Evolutionary conservation across 768 basidiomycete genomes (phyloP).

Genomic region (Exsudoporus frostii): DNA sequence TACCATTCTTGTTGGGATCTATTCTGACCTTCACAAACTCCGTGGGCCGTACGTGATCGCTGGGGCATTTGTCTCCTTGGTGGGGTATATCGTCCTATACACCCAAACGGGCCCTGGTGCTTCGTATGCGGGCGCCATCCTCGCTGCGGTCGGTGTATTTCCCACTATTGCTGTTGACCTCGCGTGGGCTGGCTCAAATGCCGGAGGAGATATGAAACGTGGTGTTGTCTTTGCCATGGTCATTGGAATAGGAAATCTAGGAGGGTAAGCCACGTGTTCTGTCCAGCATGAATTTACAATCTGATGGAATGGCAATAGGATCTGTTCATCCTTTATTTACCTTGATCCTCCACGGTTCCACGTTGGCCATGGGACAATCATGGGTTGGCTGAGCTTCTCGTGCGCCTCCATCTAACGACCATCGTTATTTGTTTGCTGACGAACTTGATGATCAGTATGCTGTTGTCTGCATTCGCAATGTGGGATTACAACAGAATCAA

Average conservation of each 20-base stretch:
- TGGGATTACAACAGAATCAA: slow-evolving; percentile 49
- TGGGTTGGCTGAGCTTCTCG: slow-evolving; percentile 35
- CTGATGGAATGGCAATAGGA: slow-evolving; percentile 22
- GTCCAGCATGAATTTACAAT: background rate
- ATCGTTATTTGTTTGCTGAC: slow-evolving; percentile 24
- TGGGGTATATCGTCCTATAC: slow-evolving; percentile 52
- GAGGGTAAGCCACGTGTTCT: slow-evolving; percentile 37
- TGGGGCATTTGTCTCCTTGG: slow-evolving; percentile 40
- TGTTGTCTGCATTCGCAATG: slow-evolving; percentile 43
- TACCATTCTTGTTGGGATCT: slow-evolving; percentile 41
- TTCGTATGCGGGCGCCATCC: slow-evolving; percentile 45
- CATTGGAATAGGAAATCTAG: slow-evolving; percentile 53
- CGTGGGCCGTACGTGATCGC: slow-evolving; percentile 50
- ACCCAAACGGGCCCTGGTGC: slow-evolving; percentile 20
- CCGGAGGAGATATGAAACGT: slow-evolving; percentile 53
- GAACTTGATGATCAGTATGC: slow-evolving; percentile 33
- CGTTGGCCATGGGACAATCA: slow-evolving; percentile 36
- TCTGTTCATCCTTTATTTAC: slow-evolving; percentile 44
- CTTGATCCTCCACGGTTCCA: slow-evolving; percentile 36
- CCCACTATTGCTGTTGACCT: slow-evolving; percentile 47
- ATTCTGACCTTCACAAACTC: slow-evolving; percentile 41
- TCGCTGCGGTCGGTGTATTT: slow-evolving; percentile 52
- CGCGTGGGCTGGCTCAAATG: slow-evolving; percentile 55
- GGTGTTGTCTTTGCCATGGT: slow-evolving; percentile 53
- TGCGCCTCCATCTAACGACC: slow-evolving; percentile 14